phyloP scores from a whole-genome alignment of 2,329 filamentous ascomycete species.

The Metarhizium sp. region DNA sequence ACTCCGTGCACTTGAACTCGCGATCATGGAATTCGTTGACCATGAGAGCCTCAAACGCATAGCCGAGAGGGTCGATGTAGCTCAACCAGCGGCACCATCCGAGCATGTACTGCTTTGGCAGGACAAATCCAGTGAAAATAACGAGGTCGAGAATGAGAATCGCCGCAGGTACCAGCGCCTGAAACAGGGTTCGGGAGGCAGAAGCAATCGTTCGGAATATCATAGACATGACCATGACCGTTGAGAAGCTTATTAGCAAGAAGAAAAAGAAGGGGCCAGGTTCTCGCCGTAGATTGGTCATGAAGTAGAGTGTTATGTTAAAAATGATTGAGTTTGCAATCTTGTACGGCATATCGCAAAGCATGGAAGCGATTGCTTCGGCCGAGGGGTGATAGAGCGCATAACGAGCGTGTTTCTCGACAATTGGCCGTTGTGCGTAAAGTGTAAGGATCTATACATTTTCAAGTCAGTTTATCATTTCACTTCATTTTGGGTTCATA shows the following conservation, averaged over 20 bases:
- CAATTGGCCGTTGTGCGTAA: constrained; percentile 82
- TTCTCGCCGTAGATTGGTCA: constrained; percentile 70
- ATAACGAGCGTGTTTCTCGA: constrained; percentile 82
- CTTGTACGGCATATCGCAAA: constrained; percentile 76
- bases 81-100: constrained; percentile 78
- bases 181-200: constrained; percentile 59
- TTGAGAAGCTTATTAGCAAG: constrained; percentile 63
- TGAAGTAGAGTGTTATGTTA: constrained; percentile 77
- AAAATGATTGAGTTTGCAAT: constrained; percentile 64
- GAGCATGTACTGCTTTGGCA: constrained; percentile 60
- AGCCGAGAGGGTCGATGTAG: constrained; percentile 70
- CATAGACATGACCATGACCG: constrained; percentile 74
- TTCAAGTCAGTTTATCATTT: not conserved
- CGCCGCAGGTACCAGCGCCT: constrained; percentile 52
- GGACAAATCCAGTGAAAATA: constrained; percentile 62
- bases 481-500: not conserved
- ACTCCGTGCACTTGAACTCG: constrained; percentile 42
- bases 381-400: constrained; percentile 84
- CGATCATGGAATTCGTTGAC: constrained; percentile 71
- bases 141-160: constrained; percentile 56
- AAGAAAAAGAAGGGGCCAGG: constrained; percentile 79
- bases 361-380: constrained; percentile 80
- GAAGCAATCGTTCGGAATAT: constrained; percentile 77
- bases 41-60: constrained; percentile 73
- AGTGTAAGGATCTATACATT: constrained; percentile 60